Conservation (phyloP, 106 monocot species). For the Dioscorea zingiberensis region DNA sequence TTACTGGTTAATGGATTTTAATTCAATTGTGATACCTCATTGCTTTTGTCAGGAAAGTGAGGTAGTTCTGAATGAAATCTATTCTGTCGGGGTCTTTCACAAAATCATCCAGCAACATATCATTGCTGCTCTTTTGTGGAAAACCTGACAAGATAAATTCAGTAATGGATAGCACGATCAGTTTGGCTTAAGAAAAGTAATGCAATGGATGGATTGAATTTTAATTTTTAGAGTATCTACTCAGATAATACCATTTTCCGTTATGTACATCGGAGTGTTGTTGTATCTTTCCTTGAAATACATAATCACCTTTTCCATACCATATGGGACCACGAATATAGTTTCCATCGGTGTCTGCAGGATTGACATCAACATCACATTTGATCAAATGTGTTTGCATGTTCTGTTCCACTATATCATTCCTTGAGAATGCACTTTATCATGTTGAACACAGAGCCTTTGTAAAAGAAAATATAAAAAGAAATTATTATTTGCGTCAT, state of each 20-base stretch:
- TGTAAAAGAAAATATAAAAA: too few relatives aligned
- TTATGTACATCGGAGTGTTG: conserved; percentile 52
- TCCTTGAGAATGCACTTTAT: not conserved
- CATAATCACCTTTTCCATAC: conserved; percentile 46
- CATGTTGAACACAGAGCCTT: too few relatives aligned
- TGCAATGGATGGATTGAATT: not conserved
- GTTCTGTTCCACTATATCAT: not conserved
- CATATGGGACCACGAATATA: conserved; percentile 35
- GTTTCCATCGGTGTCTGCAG: conserved; percentile 26
- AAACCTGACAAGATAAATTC: conserved; percentile 17
- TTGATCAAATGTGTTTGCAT: not conserved
- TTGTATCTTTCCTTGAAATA: conserved; percentile 51
- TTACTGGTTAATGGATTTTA: not conserved
- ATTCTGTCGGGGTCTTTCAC: conserved; percentile 37
- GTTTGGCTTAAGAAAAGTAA: not conserved
- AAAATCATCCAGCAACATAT: conserved; percentile 18
- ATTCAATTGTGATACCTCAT: conserved; percentile 25
- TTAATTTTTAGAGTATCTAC: not conserved
- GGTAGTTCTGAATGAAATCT: conserved; percentile 21
- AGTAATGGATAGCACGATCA: not conserved
- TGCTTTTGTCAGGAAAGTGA: conserved; percentile 26
- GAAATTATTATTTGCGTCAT: not conserved
- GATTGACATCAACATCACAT: not conserved
- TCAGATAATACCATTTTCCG: conserved; percentile 66
- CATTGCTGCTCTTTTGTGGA: conserved; percentile 12